Evolutionary conservation across 2,329 filamentous ascomycete genomes (phyloP).

Genomic region (Nemania sp.): DNA sequence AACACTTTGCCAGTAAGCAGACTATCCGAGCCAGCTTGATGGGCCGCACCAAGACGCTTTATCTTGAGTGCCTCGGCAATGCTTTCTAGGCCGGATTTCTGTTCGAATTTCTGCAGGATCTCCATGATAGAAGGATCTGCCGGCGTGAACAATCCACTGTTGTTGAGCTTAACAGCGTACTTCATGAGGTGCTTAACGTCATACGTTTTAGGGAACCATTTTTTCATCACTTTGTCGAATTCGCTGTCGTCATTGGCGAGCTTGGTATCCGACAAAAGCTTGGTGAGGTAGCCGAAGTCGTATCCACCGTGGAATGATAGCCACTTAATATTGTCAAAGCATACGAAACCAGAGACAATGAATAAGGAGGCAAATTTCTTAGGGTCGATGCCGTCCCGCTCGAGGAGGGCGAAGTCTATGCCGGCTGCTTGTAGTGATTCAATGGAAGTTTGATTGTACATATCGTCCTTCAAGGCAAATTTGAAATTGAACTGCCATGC

Average conservation of each 20-base stretch:
- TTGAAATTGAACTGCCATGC: slow-evolving; percentile 99
- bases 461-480: slow-evolving; percentile 91
- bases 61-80: slow-evolving; percentile 92
- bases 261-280: slow-evolving; percentile 81
- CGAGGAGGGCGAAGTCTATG: slow-evolving; percentile 85
- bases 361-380: slow-evolving; percentile 85
- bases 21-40: slow-evolving; percentile 92
- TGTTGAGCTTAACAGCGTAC: slow-evolving; percentile 73
- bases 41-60: slow-evolving; percentile 81
- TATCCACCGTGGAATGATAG: slow-evolving; percentile 98
- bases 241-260: slow-evolving; percentile 87
- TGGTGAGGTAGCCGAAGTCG: slow-evolving; percentile 96
- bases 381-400: slow-evolving; percentile 88
- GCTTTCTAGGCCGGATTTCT: slow-evolving; percentile 89
- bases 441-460: slow-evolving; percentile 96
- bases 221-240: slow-evolving; percentile 85
- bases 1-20: slow-evolving; percentile 93
- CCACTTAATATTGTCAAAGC: slow-evolving; percentile 88
- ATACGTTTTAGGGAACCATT: slow-evolving; percentile 91
- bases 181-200: slow-evolving; percentile 99
- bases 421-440: slow-evolving; percentile 87
- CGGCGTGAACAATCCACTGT: slow-evolving; percentile 63
- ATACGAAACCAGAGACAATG: slow-evolving; percentile 88
- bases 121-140: slow-evolving; percentile 67
- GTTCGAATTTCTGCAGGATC: slow-evolving; percentile 81